phyloP scores from a whole-genome alignment of 495 filamentous ascomycete species.

The Penicillium crystallinum region DNA sequence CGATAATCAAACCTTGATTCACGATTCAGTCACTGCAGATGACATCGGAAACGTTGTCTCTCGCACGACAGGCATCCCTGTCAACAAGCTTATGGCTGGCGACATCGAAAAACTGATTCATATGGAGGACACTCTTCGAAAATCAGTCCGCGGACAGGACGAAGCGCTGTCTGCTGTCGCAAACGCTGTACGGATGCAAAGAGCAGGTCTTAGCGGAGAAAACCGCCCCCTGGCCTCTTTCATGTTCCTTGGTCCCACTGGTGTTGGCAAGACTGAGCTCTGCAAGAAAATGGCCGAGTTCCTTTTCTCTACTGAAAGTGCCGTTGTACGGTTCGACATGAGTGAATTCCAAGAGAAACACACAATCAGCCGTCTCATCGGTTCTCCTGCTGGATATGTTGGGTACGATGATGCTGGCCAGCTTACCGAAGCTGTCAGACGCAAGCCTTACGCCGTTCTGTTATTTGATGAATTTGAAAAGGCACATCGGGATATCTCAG shows the following conservation, averaged over 20 bases:
- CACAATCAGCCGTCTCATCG: constrained; percentile 88
- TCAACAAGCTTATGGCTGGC: constrained; percentile 83
- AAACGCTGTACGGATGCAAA: constrained; percentile 89
- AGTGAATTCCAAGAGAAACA: constrained; percentile 97
- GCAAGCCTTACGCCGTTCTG: constrained; percentile 93
- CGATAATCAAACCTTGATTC: constrained; percentile 59
- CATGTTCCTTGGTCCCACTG: constrained; percentile 96
- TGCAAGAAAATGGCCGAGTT: constrained; percentile 94
- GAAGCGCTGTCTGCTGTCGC: constrained; percentile 87
- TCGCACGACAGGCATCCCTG: constrained; percentile 85
- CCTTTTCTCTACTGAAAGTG: constrained; percentile 84
- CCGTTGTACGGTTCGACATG: constrained; percentile 95
- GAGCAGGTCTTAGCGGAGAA: constrained; percentile 85
- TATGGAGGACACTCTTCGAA: constrained; percentile 87
- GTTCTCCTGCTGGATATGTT: constrained; percentile 87
- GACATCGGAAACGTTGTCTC: constrained; percentile 93
- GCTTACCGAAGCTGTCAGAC: constrained; percentile 87
- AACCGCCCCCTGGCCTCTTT: constrained; percentile 89
- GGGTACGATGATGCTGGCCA: constrained; percentile 97
- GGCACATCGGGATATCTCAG: constrained; percentile 90
- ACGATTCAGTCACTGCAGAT: constrained; percentile 88
- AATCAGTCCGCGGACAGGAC: constrained; percentile 87
- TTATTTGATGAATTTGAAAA: constrained; percentile 98
- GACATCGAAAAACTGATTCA: constrained; percentile 87
- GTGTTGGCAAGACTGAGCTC: constrained; percentile 94